A percentile compares a stretch with the other conserved stretches of the same genome.
Conservation (phyloP, 208 protist genomes). For the Trypanosomatidae sp. region DNA sequence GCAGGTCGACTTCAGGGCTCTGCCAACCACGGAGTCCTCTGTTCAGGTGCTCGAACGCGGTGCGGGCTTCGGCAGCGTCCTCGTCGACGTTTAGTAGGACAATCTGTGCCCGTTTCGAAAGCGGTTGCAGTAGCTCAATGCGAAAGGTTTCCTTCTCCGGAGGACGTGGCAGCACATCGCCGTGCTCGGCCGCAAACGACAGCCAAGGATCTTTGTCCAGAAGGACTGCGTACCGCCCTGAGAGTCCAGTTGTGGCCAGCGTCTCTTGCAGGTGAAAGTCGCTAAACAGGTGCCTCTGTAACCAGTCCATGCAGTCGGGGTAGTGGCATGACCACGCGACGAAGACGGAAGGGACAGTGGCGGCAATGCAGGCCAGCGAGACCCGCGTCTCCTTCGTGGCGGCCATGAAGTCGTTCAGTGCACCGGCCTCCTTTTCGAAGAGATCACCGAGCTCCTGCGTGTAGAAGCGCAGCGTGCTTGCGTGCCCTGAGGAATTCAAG, state of each 20-base stretch:
- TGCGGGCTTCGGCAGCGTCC: constrained; percentile 36
- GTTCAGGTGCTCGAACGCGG: constrained; percentile 37
- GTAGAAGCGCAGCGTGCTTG: constrained; percentile 27
- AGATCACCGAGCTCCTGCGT: constrained; percentile 24
- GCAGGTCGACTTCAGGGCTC: constrained; percentile 67
- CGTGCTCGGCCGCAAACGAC: constrained; percentile 44
- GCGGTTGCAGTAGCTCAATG: constrained; percentile 29
- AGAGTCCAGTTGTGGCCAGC: constrained; percentile 20
- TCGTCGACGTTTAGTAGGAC: constrained; percentile 83
- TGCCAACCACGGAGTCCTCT: constrained; percentile 37
- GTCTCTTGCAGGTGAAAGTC: constrained; percentile 29
- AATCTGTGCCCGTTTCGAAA: constrained; percentile 74
- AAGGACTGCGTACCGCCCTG: constrained; percentile 24
- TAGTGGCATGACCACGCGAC: constrained; percentile 76
- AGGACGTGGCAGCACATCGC: constrained; percentile 29
- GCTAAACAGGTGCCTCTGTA: constrained; percentile 71
- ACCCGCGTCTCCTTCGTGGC: constrained; percentile 54
- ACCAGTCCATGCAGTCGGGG: constrained; percentile 51
- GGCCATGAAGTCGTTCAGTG: constrained; percentile 35
- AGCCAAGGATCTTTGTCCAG: constrained; percentile 75
- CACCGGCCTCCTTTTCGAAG: constrained; percentile 1
- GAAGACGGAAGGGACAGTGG: constrained; percentile 69
- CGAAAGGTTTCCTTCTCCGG: constrained; percentile 19
- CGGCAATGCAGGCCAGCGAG: constrained; percentile 51
- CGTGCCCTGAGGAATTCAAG: neutral